Conservation (phyloP, 2,329 filamentous ascomycete genomes). For the Calonectria multiphialidica region DNA sequence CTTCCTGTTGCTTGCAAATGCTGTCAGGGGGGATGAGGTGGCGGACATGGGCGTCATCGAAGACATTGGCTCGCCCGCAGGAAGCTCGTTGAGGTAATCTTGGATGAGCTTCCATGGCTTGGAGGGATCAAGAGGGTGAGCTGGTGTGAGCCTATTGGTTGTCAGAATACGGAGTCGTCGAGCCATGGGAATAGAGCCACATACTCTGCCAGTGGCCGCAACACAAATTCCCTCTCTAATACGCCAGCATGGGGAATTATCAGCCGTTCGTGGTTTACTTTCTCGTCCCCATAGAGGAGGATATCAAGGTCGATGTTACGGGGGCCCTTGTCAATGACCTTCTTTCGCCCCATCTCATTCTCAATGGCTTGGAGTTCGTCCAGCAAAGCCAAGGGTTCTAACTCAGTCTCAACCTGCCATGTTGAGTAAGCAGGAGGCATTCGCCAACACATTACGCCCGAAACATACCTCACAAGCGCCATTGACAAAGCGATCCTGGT, state of each 20-base stretch:
- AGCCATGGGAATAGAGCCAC: conserved; percentile 36
- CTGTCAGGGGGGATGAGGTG: conserved; percentile 64
- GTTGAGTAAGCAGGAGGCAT: conserved; percentile 23
- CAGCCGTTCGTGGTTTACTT: conserved; percentile 78
- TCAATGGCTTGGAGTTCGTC: conserved; percentile 89
- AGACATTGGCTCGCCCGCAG: conserved; percentile 63
- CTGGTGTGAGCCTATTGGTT: conserved; percentile 64
- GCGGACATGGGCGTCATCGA: conserved; percentile 68
- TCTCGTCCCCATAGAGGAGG: conserved; percentile 80
- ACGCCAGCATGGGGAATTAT: conserved; percentile 88
- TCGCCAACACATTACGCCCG: neutral
- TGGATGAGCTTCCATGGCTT: conserved; percentile 72
- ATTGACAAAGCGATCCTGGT: conserved; percentile 91
- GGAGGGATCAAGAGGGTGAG: conserved; percentile 62
- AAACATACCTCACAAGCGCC: conserved; percentile 86
- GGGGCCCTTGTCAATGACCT: conserved; percentile 92
- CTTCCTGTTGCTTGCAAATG: conserved; percentile 67
- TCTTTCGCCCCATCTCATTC: conserved; percentile 80
- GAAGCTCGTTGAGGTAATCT: conserved; percentile 72
- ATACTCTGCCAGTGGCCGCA: conserved; percentile 86
- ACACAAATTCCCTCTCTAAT: conserved; percentile 91
- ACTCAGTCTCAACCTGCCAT: conserved; percentile 81
- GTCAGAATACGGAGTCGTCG: conserved; percentile 5
- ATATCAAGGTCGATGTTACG: conserved; percentile 96
- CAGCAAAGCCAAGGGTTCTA: conserved; percentile 81